Percentiles rank a stretch among this genome's conserved stretches.
Conservation (phyloP, 1,284 basidiomycete species). For the Rhizoctonia solani region DNA sequence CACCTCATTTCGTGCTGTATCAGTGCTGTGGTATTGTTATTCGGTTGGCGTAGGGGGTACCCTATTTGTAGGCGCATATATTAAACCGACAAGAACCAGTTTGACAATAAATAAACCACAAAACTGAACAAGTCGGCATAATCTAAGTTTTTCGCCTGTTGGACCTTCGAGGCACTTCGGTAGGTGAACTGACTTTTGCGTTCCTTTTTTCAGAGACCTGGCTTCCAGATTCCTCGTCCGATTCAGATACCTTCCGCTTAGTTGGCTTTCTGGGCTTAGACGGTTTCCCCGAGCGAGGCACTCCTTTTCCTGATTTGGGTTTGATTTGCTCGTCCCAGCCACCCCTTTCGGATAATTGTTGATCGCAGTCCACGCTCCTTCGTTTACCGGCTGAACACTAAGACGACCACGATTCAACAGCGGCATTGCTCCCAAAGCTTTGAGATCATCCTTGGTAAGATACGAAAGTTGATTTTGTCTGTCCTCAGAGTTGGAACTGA, state of each 20-base stretch:
- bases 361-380: slow-evolving; percentile 72
- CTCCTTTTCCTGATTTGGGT: background rate
- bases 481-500: slow-evolving; percentile 50
- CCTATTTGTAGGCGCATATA: too few relatives aligned
- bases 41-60: too few relatives aligned
- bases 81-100: too few relatives aligned
- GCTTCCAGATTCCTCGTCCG: too few relatives aligned
- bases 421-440: slow-evolving; percentile 67
- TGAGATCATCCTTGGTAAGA: slow-evolving; percentile 43
- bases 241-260: background rate
- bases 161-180: background rate
- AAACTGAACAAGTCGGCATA: background rate
- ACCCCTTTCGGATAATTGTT: slow-evolving; percentile 69
- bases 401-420: slow-evolving; percentile 83
- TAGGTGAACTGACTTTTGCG: background rate
- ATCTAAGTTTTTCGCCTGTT: background rate
- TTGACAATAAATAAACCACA: background rate
- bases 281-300: background rate
- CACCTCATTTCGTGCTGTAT: too few relatives aligned
- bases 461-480: slow-evolving; percentile 40
- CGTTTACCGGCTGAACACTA: slow-evolving; percentile 81
- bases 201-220: too few relatives aligned
- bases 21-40: too few relatives aligned
- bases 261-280: background rate
- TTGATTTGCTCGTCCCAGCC: slow-evolving; percentile 47